These are phyloP conservation scores for Gossypium thurberi DNA, from an alignment of 345 rosid genomes.

Conservation along the genomic window DNA sequence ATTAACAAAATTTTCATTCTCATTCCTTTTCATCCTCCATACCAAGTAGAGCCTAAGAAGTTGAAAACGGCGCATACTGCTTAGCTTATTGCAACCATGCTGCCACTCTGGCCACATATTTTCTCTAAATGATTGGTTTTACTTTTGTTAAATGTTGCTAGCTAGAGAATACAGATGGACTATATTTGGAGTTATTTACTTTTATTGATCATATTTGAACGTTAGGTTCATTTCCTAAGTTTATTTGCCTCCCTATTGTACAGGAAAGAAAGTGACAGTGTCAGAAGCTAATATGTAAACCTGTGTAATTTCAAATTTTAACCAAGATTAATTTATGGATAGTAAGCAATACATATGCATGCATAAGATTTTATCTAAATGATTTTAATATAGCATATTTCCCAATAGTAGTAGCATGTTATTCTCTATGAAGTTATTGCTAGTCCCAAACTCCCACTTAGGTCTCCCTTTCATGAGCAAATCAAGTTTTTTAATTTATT, in stretches of 20 bases:
- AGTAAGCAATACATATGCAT: background rate
- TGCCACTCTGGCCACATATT: background rate
- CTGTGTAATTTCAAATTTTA: background rate
- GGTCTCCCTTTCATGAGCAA: background rate
- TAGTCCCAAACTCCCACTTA: background rate
- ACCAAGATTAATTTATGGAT: background rate
- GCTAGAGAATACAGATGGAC: background rate
- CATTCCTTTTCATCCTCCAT: too few species aligned
- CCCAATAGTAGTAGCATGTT: background rate
- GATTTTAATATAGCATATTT: background rate
- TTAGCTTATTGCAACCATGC: background rate
- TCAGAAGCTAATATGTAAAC: background rate
- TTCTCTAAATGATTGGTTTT: background rate
- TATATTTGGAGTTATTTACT: background rate
- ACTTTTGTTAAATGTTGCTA: background rate
- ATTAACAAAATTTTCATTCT: too few species aligned
- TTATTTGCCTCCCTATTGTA: background rate
- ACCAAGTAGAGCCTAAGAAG: too few species aligned
- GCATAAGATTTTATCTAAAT: background rate
- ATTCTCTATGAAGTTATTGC: background rate
- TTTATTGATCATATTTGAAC: background rate
- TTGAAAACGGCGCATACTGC: background rate
- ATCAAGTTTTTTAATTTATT: background rate
- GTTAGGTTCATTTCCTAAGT: background rate
- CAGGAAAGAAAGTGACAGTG: background rate